Evolutionary conservation across 129 eudicot species (phyloP).

Genomic region (Flaveria robusta): DNA sequence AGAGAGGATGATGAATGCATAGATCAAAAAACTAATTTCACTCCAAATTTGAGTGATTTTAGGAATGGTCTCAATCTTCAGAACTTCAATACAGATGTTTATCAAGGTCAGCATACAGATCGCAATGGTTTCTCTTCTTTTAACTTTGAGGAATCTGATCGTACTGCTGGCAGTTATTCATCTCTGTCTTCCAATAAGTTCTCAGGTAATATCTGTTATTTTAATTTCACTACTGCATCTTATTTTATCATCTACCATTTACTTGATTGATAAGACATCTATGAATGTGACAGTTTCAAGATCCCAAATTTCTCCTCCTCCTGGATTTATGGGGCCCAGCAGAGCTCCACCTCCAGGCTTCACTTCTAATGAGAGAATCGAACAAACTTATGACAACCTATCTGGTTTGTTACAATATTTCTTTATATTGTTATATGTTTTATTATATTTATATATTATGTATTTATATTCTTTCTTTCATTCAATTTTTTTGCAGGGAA

Average conservation of each 20-base stretch:
- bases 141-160: constrained; percentile 49
- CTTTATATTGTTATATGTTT: neutral
- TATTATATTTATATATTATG: neutral
- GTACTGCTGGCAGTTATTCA: constrained; percentile 45
- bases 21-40: constrained; percentile 45
- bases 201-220: constrained; percentile 44
- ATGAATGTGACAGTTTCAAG: constrained; percentile 55
- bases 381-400: constrained; percentile 53
- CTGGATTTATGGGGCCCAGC: constrained; percentile 81
- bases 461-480: neutral
- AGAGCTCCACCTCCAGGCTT: constrained; percentile 99
- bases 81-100: constrained; percentile 41
- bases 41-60: constrained; percentile 38
- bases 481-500: constrained; percentile 47
- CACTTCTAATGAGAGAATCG: constrained; percentile 64
- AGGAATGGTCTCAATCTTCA: constrained; percentile 34
- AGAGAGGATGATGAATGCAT: constrained; percentile 63
- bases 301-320: constrained; percentile 93
- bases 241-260: neutral
- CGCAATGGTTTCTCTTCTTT: constrained; percentile 58
- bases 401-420: constrained; percentile 53
- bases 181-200: constrained; percentile 50
- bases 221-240: neutral
- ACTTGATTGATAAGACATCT: neutral
- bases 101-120: constrained; percentile 41